phyloP scores from a whole-genome alignment of 1,284 basidiomycete species.

The Papiliotrema flavescens region DNA sequence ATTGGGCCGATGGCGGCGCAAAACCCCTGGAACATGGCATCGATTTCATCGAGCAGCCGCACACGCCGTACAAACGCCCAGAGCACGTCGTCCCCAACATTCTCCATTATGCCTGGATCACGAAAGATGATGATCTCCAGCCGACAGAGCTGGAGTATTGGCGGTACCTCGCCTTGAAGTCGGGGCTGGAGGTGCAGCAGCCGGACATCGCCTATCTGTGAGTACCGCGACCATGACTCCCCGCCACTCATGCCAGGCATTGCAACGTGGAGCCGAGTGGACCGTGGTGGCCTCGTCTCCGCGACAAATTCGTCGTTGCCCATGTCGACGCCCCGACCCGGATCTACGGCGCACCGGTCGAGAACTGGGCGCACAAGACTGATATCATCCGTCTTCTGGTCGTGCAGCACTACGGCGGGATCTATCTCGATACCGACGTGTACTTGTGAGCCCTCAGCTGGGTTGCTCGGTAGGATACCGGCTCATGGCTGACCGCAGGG shows the following conservation, averaged over 20 bases:
- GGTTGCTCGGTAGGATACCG: neutral
- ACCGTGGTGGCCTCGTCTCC: neutral
- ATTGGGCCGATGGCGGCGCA: neutral
- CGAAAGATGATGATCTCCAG: neutral
- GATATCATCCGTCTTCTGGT: neutral
- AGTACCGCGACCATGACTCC: neutral
- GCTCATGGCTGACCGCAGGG: neutral
- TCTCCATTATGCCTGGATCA: neutral
- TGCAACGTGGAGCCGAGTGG: neutral
- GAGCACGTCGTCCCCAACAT: neutral
- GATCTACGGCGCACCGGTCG: neutral
- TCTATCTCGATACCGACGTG: neutral
- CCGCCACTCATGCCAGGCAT: neutral
- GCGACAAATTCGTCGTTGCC: neutral
- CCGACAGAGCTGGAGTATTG: neutral
- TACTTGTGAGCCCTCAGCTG: neutral
- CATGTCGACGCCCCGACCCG: neutral
- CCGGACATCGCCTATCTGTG: neutral
- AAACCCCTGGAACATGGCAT: neutral
- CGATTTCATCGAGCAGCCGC: neutral
- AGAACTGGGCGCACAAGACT: neutral
- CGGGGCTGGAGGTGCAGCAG: neutral
- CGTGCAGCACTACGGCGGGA: conserved; percentile 1
- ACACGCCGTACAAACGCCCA: neutral
- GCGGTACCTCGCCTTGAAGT: neutral